phyloP scores from a whole-genome alignment of 768 basidiomycete genomes.

The Leccinum variicolor region DNA sequence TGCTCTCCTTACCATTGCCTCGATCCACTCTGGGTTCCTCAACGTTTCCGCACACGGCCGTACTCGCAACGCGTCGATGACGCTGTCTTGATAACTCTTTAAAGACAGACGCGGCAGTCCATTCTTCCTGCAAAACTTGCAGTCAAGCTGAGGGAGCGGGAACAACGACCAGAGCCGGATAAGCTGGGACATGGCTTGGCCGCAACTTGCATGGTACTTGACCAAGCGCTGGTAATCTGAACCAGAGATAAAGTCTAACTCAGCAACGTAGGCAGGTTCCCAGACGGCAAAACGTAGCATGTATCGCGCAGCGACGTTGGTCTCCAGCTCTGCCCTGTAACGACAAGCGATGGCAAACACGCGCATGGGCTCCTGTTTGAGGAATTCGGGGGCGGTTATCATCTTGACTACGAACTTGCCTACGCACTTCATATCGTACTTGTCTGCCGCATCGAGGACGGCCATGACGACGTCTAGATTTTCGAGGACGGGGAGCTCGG shows the following conservation, averaged over 20 bases:
- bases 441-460: slow-evolving; percentile 44
- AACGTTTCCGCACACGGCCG: slow-evolving; percentile 33
- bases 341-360: slow-evolving; percentile 37
- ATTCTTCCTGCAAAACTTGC: slow-evolving; percentile 35
- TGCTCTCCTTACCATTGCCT: slow-evolving; percentile 27
- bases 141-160: slow-evolving; percentile 30
- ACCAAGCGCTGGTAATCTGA: slow-evolving; percentile 35
- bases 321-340: slow-evolving; percentile 34
- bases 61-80: slow-evolving; percentile 29
- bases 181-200: slow-evolving; percentile 34
- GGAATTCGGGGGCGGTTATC: slow-evolving; percentile 30
- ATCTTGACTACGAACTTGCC: slow-evolving; percentile 33
- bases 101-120: slow-evolving; percentile 30
- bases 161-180: slow-evolving; percentile 30
- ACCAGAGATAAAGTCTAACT: slow-evolving; percentile 37
- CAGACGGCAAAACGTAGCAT: slow-evolving; percentile 36
- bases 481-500: slow-evolving; percentile 29
- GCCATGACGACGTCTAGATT: slow-evolving; percentile 40
- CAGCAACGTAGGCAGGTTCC: slow-evolving; percentile 31
- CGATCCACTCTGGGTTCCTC: slow-evolving; percentile 30
- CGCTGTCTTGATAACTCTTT: slow-evolving; percentile 32
- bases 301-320: slow-evolving; percentile 34
- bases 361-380: slow-evolving; percentile 34
- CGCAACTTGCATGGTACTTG: slow-evolving; percentile 33
- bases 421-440: slow-evolving; percentile 49